phyloP scores from a whole-genome alignment of 441 rosid species.

The Sinapis alba region DNA sequence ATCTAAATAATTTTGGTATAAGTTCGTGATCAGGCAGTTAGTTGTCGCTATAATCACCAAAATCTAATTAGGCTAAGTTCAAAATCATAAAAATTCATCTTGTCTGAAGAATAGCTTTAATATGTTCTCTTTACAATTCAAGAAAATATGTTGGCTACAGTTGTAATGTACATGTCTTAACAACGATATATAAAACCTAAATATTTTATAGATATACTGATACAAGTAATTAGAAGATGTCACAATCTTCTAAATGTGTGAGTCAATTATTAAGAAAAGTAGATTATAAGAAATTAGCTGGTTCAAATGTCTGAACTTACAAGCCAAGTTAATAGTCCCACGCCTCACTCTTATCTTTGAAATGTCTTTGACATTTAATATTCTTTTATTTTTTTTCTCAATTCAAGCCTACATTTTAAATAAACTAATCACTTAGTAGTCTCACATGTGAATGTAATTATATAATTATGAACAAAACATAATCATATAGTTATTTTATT shows the following conservation, averaged over 20 bases:
- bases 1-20: background rate
- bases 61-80: background rate
- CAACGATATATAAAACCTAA: background rate
- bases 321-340: constrained; percentile 37
- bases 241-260: constrained; percentile 16
- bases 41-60: constrained; percentile 12
- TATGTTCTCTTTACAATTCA: background rate
- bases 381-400: background rate
- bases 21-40: constrained; percentile 24
- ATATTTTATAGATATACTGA: background rate
- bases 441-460: constrained; percentile 11
- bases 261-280: constrained; percentile 27
- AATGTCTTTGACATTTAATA: constrained; percentile 35
- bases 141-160: background rate
- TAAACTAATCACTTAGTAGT: background rate
- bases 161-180: constrained; percentile 2
- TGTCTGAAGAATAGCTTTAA: background rate
- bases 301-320: constrained; percentile 39
- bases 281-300: constrained; percentile 26
- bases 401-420: background rate
- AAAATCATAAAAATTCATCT: background rate
- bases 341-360: constrained; percentile 35
- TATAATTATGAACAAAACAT: background rate
- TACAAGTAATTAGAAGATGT: constrained; percentile 26
- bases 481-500: background rate